Percentiles rank a stretch among this genome's conserved stretches.
Evolutionary conservation across 2,329 filamentous ascomycete genomes (phyloP).

Genomic region (Fusarium virguliforme): DNA sequence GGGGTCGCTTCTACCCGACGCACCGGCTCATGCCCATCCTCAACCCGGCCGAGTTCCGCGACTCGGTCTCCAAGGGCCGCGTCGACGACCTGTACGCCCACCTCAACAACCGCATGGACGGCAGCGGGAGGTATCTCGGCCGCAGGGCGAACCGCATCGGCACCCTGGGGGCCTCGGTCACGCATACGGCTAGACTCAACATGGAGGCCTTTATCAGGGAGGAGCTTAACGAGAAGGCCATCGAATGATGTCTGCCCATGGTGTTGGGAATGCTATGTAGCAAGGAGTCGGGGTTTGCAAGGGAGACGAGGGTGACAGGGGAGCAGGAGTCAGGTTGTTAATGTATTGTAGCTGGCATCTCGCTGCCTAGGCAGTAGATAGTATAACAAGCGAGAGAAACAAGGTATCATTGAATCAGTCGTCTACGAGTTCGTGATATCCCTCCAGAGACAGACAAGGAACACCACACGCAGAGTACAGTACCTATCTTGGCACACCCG

Average conservation of each 20-base stretch:
- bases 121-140: slow-evolving; percentile 60
- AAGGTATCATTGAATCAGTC: slow-evolving; percentile 2
- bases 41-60: slow-evolving; percentile 59
- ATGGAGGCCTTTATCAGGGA: slow-evolving; percentile 59
- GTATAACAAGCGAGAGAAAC: slow-evolving; percentile 3
- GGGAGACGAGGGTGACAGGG: slow-evolving; percentile 7
- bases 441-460: background rate
- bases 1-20: slow-evolving; percentile 74
- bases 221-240: slow-evolving; percentile 43
- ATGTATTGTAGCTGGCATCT: slow-evolving; percentile 7
- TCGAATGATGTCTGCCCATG: slow-evolving; percentile 23
- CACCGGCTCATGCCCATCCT: slow-evolving; percentile 68
- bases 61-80: slow-evolving; percentile 57
- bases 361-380: background rate
- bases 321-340: slow-evolving; percentile 12
- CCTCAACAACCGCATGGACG: slow-evolving; percentile 70
- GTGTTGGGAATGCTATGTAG: slow-evolving; percentile 12
- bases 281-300: slow-evolving; percentile 25
- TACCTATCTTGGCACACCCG: slow-evolving; percentile 7
- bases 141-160: slow-evolving; percentile 60
- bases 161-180: slow-evolving; percentile 62
- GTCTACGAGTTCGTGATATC: background rate
- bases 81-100: slow-evolving; percentile 64
- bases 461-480: background rate
- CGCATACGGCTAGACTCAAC: slow-evolving; percentile 54